A percentile compares a stretch with the other conserved stretches of the same genome.
phyloP scores from a whole-genome alignment of 164 flowering plant genomes.

The Warburgia ugandensis region DNA sequence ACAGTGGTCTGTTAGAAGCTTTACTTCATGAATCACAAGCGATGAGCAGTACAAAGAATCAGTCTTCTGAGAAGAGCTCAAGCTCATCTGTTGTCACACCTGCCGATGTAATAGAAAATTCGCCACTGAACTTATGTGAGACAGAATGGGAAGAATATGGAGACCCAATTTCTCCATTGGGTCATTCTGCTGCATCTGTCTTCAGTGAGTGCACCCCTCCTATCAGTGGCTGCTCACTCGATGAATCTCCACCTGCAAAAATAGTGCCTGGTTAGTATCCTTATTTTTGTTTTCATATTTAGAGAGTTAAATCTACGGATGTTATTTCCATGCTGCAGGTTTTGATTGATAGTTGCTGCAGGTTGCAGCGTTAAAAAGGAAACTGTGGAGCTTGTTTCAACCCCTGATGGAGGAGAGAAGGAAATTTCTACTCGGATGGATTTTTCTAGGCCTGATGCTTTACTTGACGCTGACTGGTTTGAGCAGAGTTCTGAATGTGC shows the following conservation, averaged over 20 bases:
- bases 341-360: conserved; percentile 17
- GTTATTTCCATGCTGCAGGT: too few relatives aligned
- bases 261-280: conserved; percentile 12
- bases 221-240: conserved; percentile 41
- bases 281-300: not conserved
- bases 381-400: conserved; percentile 24
- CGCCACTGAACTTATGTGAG: conserved; percentile 23
- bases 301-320: not conserved
- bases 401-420: conserved; percentile 14
- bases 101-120: conserved; percentile 29
- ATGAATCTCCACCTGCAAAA: conserved; percentile 29
- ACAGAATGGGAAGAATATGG: conserved; percentile 29
- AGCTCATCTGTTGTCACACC: conserved; percentile 36
- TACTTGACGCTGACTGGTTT: conserved; percentile 49
- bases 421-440: conserved; percentile 17
- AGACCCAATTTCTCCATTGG: conserved; percentile 57
- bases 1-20: conserved; percentile 68
- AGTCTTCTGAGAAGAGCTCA: conserved; percentile 40
- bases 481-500: conserved; percentile 22
- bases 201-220: conserved; percentile 46
- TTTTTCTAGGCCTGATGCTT: conserved; percentile 32
- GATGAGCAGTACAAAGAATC: conserved; percentile 33
- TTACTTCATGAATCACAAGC: conserved; percentile 43
- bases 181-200: conserved; percentile 51
- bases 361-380: conserved; percentile 41